phyloP scores from a whole-genome alignment of 176 grass and related monocot species.

The Hyparrhenia diplandra region DNA sequence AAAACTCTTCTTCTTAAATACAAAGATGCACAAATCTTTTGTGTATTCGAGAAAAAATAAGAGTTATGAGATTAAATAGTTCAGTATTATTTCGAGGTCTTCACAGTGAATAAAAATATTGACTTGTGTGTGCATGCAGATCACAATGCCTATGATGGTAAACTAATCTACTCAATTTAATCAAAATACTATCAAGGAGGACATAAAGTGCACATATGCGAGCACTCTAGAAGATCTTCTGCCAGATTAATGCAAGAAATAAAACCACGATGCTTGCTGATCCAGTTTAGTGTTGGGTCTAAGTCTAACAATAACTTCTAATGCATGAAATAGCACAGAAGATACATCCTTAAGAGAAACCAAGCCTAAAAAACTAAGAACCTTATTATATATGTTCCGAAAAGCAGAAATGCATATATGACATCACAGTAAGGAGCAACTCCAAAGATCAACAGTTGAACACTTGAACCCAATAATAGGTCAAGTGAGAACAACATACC shows the following conservation, averaged over 20 bases:
- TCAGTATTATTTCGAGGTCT: neutral
- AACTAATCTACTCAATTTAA: neutral
- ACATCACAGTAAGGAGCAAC: neutral
- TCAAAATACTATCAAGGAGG: neutral
- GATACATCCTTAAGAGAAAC: neutral
- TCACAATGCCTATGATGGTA: neutral
- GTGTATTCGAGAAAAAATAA: too few species aligned
- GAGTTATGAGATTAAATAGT: neutral
- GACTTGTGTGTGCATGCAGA: neutral
- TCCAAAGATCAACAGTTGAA: neutral
- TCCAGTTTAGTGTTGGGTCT: too few species aligned
- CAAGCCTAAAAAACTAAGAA: conserved; percentile 1
- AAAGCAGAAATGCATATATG: neutral
- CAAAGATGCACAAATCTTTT: too few species aligned
- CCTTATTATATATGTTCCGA: neutral
- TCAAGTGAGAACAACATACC: conserved; percentile 11
- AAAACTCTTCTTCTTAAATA: too few species aligned
- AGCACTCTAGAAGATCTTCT: conserved; percentile 3
- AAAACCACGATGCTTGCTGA: neutral
- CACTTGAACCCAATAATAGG: neutral
- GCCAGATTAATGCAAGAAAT: neutral
- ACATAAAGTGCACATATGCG: neutral
- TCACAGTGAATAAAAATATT: neutral
- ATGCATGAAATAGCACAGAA: neutral
- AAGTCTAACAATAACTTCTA: neutral